Conservation (phyloP, 148 eudicot species). For the Spergularia marina region DNA sequence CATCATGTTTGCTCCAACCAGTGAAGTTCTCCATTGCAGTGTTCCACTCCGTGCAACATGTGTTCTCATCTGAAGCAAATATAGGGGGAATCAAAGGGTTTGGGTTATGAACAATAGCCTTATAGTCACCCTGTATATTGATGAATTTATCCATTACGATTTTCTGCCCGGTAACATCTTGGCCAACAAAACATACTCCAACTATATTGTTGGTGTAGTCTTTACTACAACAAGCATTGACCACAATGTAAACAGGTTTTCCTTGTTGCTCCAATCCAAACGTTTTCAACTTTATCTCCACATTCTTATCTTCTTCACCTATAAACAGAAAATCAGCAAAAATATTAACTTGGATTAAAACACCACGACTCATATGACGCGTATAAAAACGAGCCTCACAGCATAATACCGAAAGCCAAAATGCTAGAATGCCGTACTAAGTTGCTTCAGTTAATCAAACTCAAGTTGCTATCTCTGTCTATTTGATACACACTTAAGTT, state of each 20-base stretch:
- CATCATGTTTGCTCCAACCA: conserved; percentile 71
- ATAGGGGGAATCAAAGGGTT: conserved; percentile 92
- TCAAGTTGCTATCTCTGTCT: too few species aligned
- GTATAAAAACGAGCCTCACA: too few species aligned
- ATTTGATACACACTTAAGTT: too few species aligned
- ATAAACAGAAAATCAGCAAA: conserved; percentile 19
- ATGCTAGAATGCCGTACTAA: too few species aligned
- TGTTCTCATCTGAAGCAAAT: conserved; percentile 86
- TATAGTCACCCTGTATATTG: conserved; percentile 86
- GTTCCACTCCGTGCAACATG: conserved; percentile 93
- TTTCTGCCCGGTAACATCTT: conserved; percentile 87
- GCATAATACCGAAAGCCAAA: too few species aligned
- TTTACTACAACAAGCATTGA: conserved; percentile 91
- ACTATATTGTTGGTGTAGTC: conserved; percentile 63
- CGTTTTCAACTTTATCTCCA: conserved; percentile 76
- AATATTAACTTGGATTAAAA: neutral
- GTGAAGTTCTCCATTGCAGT: conserved; percentile 88
- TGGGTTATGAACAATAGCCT: conserved; percentile 84
- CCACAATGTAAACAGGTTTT: conserved; percentile 68
- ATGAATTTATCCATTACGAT: conserved; percentile 81
- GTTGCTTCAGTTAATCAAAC: too few species aligned
- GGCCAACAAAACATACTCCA: conserved; percentile 92
- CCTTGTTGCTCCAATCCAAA: conserved; percentile 45
- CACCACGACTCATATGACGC: neutral
- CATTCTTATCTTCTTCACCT: conserved; percentile 92